A percentile compares a stretch with the other conserved stretches of the same genome.
Conservation (phyloP, 2,329 filamentous ascomycete species). For the Curvularia lunata region DNA sequence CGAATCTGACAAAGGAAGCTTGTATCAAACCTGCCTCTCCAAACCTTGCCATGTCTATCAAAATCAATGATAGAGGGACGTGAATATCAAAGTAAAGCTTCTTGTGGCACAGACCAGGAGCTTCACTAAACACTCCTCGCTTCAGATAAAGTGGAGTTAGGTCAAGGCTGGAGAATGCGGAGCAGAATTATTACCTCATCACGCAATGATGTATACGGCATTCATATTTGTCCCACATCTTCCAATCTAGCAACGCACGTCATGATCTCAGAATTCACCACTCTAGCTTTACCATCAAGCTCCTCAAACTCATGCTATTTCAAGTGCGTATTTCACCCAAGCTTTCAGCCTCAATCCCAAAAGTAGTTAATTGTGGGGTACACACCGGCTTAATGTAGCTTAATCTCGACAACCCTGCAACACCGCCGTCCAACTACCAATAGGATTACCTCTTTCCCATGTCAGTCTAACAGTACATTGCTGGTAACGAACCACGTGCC, state of each 20-base stretch:
- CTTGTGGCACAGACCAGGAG: background rate
- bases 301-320: background rate
- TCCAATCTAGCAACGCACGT: background rate
- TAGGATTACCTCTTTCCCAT: background rate
- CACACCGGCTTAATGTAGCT: constrained; percentile 21
- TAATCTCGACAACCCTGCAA: constrained; percentile 18
- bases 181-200: background rate
- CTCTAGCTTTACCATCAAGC: background rate
- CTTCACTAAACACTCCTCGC: background rate
- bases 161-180: background rate
- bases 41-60: background rate
- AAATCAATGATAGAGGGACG: background rate
- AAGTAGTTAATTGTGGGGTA: constrained; percentile 17
- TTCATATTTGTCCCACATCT: background rate
- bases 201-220: too few relatives aligned
- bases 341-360: constrained; percentile 2
- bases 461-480: background rate
- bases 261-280: background rate
- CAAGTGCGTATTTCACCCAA: constrained; percentile 1
- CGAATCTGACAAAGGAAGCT: background rate
- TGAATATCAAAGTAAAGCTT: background rate
- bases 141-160: too few relatives aligned
- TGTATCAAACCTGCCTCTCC: background rate
- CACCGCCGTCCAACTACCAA: constrained; percentile 5
- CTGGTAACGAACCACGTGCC: constrained; percentile 9